Evolutionary conservation across 2,329 filamentous ascomycete genomes (phyloP), one percentile per base, ranked within the genome.

Genomic region (Lasiodiplodia gonubiensis): DNA sequence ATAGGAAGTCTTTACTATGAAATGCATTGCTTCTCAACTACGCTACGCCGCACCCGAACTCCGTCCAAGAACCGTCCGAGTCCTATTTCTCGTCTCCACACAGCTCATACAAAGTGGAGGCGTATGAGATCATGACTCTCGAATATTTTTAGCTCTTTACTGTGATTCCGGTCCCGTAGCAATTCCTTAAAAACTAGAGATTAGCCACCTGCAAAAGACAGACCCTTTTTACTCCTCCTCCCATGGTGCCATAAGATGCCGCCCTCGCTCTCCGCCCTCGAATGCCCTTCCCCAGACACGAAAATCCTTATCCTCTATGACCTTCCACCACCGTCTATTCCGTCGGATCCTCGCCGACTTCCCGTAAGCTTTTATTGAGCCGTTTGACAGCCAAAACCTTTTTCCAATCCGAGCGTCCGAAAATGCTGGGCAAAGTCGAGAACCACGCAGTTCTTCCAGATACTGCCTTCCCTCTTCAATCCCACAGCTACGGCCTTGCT

Each of bases 11-110:
- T 33, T 33, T 33, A 8, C 30, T 33, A 8, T n/a, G n/a, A n/a
- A n/a, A n/a, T n/a, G n/a, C n/a, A 33, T 33, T 30, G 27, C 27
- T 5, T 30, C 27, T n/a, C 27, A 30, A 30, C 18, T 2, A 46
- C 18, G 6, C 49, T 27, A 30, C 25, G n/a, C 49, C 27, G 42
- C 42, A 46, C 42, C 42, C 42, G n/a, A 21, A 46, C 42, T 46
- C 42, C 23, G 37, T 33, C 55, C 35, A 39, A 60, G 55, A 46
- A 27, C 37, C 37, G 55, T 46, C 55, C 55, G 55, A 60, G 39
- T 12, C 18, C n/a, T 23, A 25, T 11, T 18, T 16, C 52, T 39
- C 16, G 54, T 25, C 54, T 25, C 54, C 21, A 59, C 54, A 14
- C 21, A 25, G 49, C n/a, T 46, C 30, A 18, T 7, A n/a, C 37